A percentile compares a stretch with the other conserved stretches of the same genome.
Evolutionary conservation across 2,329 filamentous ascomycete species (phyloP).

Genomic region (Neopestalotiopsis sp.): DNA sequence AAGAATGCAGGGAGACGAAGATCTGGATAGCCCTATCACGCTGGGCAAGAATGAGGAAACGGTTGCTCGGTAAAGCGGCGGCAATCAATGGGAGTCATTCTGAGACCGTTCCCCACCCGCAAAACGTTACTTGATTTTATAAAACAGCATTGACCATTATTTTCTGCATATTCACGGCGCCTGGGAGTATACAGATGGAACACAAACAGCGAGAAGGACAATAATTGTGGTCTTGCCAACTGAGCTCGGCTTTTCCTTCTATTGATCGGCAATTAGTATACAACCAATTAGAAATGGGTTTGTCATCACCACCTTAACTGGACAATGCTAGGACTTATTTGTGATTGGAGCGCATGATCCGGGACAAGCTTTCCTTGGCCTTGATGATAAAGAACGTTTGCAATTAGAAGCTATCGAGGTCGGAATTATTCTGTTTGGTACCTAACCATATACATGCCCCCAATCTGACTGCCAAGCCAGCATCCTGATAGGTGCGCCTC

Average conservation of each 20-base stretch:
- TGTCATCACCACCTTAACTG: neutral
- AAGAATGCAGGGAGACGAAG: slow-evolving; percentile 37
- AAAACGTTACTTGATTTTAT: neutral
- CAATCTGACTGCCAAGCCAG: neutral
- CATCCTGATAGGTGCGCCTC: slow-evolving; percentile 12
- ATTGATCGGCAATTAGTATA: neutral
- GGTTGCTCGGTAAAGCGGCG: slow-evolving; percentile 30
- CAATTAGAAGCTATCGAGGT: neutral
- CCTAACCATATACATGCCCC: neutral
- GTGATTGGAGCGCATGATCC: slow-evolving; percentile 6
- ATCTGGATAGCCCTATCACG: slow-evolving; percentile 53
- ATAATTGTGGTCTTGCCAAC: neutral
- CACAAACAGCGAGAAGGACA: neutral
- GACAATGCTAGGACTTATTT: neutral
- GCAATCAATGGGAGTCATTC: neutral
- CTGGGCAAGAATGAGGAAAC: slow-evolving; percentile 50
- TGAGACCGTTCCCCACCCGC: neutral
- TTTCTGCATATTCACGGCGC: neutral
- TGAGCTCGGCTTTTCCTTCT: neutral
- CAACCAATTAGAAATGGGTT: neutral
- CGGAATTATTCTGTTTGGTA: too few species aligned
- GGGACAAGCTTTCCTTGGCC: neutral
- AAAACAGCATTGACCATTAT: neutral
- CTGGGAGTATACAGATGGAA: neutral
- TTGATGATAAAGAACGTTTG: neutral